Percentiles rank a stretch among this genome's conserved stretches.
These are phyloP conservation scores for Stachybotrys echinatus DNA, from an alignment of 2,329 filamentous ascomycete genomes.

Conservation along the genomic window DNA sequence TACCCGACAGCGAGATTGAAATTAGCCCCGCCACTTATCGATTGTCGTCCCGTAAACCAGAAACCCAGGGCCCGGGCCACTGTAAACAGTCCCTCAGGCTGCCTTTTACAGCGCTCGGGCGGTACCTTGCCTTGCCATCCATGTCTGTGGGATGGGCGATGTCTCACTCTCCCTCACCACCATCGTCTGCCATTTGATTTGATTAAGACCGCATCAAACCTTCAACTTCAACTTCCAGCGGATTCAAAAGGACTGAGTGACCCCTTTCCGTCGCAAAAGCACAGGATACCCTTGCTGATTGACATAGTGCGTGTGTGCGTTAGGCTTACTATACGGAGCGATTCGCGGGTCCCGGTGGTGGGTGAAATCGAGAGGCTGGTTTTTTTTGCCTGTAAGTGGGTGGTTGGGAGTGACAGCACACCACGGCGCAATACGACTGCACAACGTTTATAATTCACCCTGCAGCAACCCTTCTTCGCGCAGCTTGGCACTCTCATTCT, in stretches of 20 bases:
- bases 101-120: neutral
- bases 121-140: neutral
- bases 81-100: neutral
- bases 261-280: constrained; percentile 1
- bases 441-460: constrained; percentile 20
- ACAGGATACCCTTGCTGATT: constrained; percentile 11
- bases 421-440: constrained; percentile 7
- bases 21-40: constrained; percentile 9
- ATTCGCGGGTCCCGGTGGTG: neutral
- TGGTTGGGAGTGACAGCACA: constrained; percentile 23
- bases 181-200: constrained; percentile 6
- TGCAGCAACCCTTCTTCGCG: constrained; percentile 19
- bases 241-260: constrained; percentile 9
- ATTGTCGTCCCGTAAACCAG: constrained; percentile 21
- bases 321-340: no score
- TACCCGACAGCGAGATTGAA: neutral
- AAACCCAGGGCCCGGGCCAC: no score
- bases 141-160: constrained; percentile 5
- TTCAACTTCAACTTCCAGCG: neutral
- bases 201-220: neutral
- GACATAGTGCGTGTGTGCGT: neutral
- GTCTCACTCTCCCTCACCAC: constrained; percentile 7
- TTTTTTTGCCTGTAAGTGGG: constrained; percentile 22
- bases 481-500: constrained; percentile 7
- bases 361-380: constrained; percentile 22